Percentiles rank a stretch among this genome's conserved stretches.
phyloP scores from a whole-genome alignment of 1,284 basidiomycete genomes.

The Lignosus rhinocerotis region DNA sequence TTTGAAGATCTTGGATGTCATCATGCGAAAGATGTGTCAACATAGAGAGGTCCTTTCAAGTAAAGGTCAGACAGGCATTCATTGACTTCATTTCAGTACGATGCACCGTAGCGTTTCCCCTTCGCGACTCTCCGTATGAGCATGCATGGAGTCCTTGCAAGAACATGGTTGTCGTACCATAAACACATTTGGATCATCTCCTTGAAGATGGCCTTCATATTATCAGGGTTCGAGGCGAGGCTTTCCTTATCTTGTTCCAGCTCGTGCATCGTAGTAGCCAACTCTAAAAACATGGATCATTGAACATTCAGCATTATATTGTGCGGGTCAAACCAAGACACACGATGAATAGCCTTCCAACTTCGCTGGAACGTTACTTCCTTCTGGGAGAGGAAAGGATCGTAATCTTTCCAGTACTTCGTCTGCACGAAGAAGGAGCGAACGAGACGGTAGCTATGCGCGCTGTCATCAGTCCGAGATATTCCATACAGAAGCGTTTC shows the following conservation, averaged over 20 bases:
- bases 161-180: constrained; percentile 49
- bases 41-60: constrained; percentile 72
- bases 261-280: constrained; percentile 69
- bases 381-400: constrained; percentile 88
- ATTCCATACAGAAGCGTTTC: constrained; percentile 40
- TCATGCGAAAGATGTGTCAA: constrained; percentile 77
- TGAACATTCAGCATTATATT: background rate
- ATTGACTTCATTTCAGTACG: background rate
- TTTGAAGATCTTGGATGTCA: constrained; percentile 84
- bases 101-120: constrained; percentile 80
- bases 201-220: constrained; percentile 67
- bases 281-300: constrained; percentile 42
- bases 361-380: constrained; percentile 82
- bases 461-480: constrained; percentile 22
- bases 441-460: constrained; percentile 78
- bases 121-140: constrained; percentile 26
- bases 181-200: constrained; percentile 90
- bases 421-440: constrained; percentile 76
- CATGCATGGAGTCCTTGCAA: background rate
- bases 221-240: constrained; percentile 48
- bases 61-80: background rate
- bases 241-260: constrained; percentile 51
- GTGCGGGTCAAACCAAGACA: constrained; percentile 17
- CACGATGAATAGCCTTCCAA: constrained; percentile 76
- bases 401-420: constrained; percentile 74